Evolutionary conservation across 228 moss, liverwort and hornwort species (phyloP), one percentile per base, ranked within the genome.

Genomic region (Sphagnum fallax): DNA sequence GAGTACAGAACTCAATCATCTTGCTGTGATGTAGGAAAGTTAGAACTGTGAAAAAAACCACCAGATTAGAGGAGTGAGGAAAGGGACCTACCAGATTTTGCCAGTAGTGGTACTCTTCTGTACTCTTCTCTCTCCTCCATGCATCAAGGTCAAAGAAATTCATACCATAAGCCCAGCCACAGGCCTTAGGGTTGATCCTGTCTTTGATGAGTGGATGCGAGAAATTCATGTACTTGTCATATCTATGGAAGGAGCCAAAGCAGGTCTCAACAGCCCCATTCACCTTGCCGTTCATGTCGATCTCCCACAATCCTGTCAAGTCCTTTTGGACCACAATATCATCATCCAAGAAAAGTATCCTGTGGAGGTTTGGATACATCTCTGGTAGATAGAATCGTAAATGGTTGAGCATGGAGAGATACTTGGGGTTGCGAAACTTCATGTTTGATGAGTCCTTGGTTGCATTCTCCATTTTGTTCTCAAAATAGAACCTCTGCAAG

Each of bases 251-350:
- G 50, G 84, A 88, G 32, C 83, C 89, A 48, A 91, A 91, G 71
- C 93, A 96, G 0, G 96, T 96, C 71, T 96, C 96, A 16, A 96
- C 96, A 47, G 96, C 96, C 64, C 96, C 96, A 18, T 96, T 96
- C 71, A 92, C 93, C 53, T 92, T 92, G 2, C 93, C 93, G 47
- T 91, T 86, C 83, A 96, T 88, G 49, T 93, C 87, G 14, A 96
- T 67, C 52, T 91, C 82, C 96, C 96, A 96, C 10, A 96, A 82
- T 7, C 74, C 75, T 12, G 88, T 91, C 50, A 96, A 75, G 73
- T 96, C 93, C 69, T 91, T 91, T 57, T 96, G 92, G 47, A 96
- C 96, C 49, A 96, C 96, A 13, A 96, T 80, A 65, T 96, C 96
- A 71, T 96, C 96, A 49, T 93, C 96, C 73, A 93, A 80, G 65